phyloP scores from a whole-genome alignment of 345 rosid genomes.

The Hibiscus trionum region DNA sequence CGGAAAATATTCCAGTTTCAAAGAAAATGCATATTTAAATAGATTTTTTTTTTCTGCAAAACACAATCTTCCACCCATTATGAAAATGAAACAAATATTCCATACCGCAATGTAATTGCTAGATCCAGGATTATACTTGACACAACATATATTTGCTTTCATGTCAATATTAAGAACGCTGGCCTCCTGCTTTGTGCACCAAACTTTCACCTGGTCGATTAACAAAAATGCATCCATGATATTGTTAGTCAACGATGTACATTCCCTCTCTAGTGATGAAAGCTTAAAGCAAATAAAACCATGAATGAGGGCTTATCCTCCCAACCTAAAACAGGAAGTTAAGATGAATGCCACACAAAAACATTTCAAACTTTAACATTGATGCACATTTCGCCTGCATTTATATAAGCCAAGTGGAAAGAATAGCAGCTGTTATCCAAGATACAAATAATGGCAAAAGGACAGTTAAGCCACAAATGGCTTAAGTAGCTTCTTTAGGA shows the following conservation, averaged over 20 bases:
- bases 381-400: not conserved
- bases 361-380: not conserved
- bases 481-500: not conserved
- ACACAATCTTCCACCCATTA: not conserved
- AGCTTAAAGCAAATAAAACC: not conserved
- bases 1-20: not conserved
- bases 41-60: not conserved
- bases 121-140: conserved; percentile 97
- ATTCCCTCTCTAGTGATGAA: not conserved
- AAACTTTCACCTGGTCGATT: conserved; percentile 79
- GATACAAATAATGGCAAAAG: not conserved
- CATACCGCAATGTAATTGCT: conserved; percentile 90
- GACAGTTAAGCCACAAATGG: not conserved
- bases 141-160: conserved; percentile 98
- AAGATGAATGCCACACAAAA: not conserved
- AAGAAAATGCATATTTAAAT: not conserved
- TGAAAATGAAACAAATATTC: not conserved
- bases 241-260: not conserved
- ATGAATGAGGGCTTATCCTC: not conserved
- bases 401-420: not conserved
- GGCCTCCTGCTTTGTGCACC: conserved; percentile 96
- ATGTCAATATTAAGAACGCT: conserved; percentile 91
- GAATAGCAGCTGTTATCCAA: not conserved
- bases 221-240: conserved; percentile 13
- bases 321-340: not conserved